Percentiles rank a stretch among this genome's conserved stretches.
These are phyloP conservation scores for Aspergillus spinulosporus DNA, from an alignment of 2,329 filamentous ascomycete species.

Conservation along the genomic window DNA sequence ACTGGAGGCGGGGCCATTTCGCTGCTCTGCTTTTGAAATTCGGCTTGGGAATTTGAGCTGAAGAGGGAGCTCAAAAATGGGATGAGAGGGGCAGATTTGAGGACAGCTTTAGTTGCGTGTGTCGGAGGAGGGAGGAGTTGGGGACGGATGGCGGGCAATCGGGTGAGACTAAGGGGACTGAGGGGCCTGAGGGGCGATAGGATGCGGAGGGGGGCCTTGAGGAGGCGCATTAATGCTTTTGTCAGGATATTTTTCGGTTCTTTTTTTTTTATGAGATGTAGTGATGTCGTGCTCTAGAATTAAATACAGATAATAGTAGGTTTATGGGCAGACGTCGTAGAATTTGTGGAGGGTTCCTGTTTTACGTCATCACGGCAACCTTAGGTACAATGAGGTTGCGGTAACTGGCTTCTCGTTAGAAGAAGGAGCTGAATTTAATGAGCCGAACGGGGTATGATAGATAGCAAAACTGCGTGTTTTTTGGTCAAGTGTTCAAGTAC, in stretches of 20 bases:
- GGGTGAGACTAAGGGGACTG: conserved; percentile 13
- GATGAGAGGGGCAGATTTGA: conserved; percentile 71
- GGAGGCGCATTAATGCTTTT: conserved; percentile 29
- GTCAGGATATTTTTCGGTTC: background rate
- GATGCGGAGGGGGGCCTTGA: conserved; percentile 22
- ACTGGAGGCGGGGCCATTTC: conserved; percentile 66
- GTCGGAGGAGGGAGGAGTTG: conserved; percentile 25
- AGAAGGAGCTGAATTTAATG: no score
- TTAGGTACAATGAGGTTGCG: no score
- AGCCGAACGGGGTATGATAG: no score
- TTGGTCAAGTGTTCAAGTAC: no score
- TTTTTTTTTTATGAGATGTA: background rate
- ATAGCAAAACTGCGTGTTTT: no score
- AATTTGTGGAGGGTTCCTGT: background rate
- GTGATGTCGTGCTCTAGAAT: no score
- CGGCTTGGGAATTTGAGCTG: conserved; percentile 57
- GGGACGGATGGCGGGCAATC: conserved; percentile 19
- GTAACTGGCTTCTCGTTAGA: background rate
- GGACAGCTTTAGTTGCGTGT: conserved; percentile 35
- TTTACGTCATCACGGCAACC: conserved; percentile 1
- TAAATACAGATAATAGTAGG: background rate
- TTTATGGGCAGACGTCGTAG: no score
- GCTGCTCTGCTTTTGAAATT: conserved; percentile 26
- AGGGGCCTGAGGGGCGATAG: no score
- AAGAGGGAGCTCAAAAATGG: conserved; percentile 79